Evolutionary conservation across 2,329 filamentous ascomycete genomes (phyloP).

Genomic region (Dendrostoma leiphaemia): DNA sequence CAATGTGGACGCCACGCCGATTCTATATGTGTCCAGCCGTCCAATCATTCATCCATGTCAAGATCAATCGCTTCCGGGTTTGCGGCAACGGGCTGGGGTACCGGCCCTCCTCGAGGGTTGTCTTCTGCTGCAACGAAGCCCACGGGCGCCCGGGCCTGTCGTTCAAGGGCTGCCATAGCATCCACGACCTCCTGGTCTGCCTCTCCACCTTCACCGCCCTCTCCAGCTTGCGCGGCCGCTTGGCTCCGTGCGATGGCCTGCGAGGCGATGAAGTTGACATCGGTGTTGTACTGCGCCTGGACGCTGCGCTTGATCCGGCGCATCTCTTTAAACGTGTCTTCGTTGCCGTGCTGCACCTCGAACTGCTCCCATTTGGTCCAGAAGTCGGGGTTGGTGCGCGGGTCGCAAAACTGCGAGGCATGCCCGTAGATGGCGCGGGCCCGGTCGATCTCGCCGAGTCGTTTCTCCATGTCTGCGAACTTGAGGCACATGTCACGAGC

Average conservation of each 20-base stretch:
- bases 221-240: constrained; percentile 47
- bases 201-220: constrained; percentile 40
- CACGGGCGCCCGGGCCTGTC: constrained; percentile 81
- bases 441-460: constrained; percentile 70
- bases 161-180: constrained; percentile 86
- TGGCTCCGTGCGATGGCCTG: constrained; percentile 86
- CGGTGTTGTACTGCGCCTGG: constrained; percentile 96
- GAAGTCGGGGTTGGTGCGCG: constrained; percentile 82
- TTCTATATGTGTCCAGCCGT: constrained; percentile 2
- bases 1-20: not conserved
- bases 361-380: constrained; percentile 98
- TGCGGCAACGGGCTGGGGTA: constrained; percentile 44
- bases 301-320: constrained; percentile 95
- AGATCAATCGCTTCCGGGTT: constrained; percentile 88
- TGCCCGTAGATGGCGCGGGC: constrained; percentile 95
- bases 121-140: constrained; percentile 90
- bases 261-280: constrained; percentile 97
- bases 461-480: constrained; percentile 70
- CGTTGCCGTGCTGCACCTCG: constrained; percentile 96
- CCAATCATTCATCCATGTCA: constrained; percentile 60
- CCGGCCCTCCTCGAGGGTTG: constrained; percentile 58
- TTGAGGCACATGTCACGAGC: constrained; percentile 98
- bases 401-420: constrained; percentile 95
- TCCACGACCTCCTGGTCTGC: constrained; percentile 59
- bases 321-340: constrained; percentile 99